Evolutionary conservation across 2,329 filamentous ascomycete species (phyloP).

Genomic region (Parastagonospora avenae): DNA sequence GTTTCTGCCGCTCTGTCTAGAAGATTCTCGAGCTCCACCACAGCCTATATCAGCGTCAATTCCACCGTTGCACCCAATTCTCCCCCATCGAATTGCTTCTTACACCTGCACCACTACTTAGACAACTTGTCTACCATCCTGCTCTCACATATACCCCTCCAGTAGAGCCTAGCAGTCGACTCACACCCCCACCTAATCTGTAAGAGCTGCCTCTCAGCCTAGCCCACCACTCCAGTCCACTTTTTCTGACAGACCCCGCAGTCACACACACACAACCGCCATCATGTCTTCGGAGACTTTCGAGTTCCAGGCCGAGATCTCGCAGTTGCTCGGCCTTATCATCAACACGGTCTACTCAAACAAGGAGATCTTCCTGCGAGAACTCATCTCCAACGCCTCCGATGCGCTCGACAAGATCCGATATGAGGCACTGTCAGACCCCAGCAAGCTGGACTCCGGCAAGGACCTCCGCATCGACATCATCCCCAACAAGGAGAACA

Average conservation of each 20-base stretch:
- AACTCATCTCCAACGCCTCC: slow-evolving; percentile 97
- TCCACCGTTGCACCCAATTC: slow-evolving; percentile 25
- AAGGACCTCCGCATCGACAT: slow-evolving; percentile 99
- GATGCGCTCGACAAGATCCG: slow-evolving; percentile 99
- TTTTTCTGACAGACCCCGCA: slow-evolving; percentile 6
- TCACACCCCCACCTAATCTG: slow-evolving; percentile 27
- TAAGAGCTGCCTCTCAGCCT: slow-evolving; percentile 26
- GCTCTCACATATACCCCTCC: slow-evolving; percentile 22
- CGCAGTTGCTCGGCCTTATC: slow-evolving; percentile 98
- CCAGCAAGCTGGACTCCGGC: slow-evolving; percentile 93
- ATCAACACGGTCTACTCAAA: slow-evolving; percentile 99
- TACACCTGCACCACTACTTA: slow-evolving; percentile 13
- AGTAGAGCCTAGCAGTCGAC: slow-evolving; percentile 25
- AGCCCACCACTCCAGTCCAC: slow-evolving; percentile 5
- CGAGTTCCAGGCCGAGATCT: slow-evolving; percentile 99
- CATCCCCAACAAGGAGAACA: slow-evolving; percentile 95
- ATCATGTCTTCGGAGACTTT: slow-evolving; percentile 92
- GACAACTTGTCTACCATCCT: slow-evolving; percentile 29
- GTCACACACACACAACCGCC: slow-evolving; percentile 27
- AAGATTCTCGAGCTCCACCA: slow-evolving; percentile 46
- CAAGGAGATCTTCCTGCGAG: slow-evolving; percentile 99
- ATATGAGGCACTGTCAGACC: slow-evolving; percentile 97
- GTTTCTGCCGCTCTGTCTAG: slow-evolving; percentile 44
- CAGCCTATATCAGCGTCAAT: slow-evolving; percentile 38
- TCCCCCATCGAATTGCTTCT: slow-evolving; percentile 33